phyloP scores from a whole-genome alignment of 208 protist genomes.

The Trichomonas vaginalis region DNA sequence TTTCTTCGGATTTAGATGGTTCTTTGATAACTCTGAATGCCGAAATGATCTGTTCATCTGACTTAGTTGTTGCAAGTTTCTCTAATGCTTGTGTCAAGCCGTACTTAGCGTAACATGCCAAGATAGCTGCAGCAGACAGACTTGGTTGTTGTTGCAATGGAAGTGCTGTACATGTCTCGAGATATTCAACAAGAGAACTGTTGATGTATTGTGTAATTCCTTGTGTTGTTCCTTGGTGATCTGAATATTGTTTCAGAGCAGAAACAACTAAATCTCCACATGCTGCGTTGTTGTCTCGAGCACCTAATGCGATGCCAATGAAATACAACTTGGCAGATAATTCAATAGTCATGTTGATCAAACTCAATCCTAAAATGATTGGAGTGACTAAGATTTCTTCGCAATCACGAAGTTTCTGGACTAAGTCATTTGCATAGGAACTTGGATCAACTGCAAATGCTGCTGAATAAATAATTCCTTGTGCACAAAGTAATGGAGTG shows the following conservation, averaged over 20 bases:
- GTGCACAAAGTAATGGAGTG: no score
- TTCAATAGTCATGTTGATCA: not conserved
- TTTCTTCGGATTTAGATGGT: not conserved
- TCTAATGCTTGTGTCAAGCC: not conserved
- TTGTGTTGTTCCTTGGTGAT: not conserved
- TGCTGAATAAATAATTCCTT: no score
- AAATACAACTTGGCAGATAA: not conserved
- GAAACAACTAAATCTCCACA: not conserved
- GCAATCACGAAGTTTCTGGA: no score
- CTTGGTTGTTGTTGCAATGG: not conserved
- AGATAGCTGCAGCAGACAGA: not conserved
- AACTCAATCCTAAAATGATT: not conserved
- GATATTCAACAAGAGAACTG: not conserved
- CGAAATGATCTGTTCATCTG: not conserved
- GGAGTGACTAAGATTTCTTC: not conserved
- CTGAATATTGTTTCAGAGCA: not conserved
- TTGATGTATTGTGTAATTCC: not conserved
- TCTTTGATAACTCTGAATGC: not conserved
- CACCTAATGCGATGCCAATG: not conserved
- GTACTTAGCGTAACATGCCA: not conserved
- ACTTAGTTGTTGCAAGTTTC: not conserved
- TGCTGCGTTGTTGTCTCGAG: not conserved
- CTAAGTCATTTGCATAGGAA: no score
- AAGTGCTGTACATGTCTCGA: not conserved
- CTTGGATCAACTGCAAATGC: no score